A percentile compares a stretch with the other conserved stretches of the same genome.
phyloP scores from a whole-genome alignment of 1,284 basidiomycete genomes.

The Naganishia sp. region DNA sequence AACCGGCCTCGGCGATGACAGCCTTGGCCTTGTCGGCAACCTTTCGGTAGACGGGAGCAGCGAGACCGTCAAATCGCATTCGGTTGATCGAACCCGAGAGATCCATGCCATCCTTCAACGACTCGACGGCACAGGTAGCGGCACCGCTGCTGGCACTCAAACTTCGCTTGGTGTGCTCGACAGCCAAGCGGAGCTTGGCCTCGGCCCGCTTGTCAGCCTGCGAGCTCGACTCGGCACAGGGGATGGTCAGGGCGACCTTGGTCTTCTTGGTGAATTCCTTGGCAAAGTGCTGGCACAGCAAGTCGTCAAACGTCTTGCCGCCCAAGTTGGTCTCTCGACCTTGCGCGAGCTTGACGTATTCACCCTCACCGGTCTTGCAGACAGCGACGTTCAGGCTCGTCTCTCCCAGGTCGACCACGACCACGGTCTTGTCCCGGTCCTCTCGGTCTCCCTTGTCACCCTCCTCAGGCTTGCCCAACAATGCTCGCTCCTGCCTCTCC shows the following conservation, averaged over 20 bases:
- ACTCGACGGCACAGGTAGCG: constrained; percentile 88
- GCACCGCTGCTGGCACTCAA: constrained; percentile 82
- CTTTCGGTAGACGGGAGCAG: constrained; percentile 69
- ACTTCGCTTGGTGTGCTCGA: constrained; percentile 94
- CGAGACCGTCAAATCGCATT: constrained; percentile 88
- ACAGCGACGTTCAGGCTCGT: constrained; percentile 59
- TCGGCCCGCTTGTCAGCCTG: constrained; percentile 77
- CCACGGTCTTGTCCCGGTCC: constrained; percentile 59
- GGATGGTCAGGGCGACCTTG: constrained; percentile 69
- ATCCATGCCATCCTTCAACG: constrained; percentile 90
- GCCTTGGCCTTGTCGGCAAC: constrained; percentile 66
- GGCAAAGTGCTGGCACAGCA: constrained; percentile 84
- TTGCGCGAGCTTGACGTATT: constrained; percentile 59
- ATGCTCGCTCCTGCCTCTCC: constrained; percentile 51
- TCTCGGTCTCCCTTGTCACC: constrained; percentile 55
- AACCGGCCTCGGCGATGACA: constrained; percentile 63
- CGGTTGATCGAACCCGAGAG: constrained; percentile 91
- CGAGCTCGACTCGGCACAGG: constrained; percentile 60
- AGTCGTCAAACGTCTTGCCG: constrained; percentile 58
- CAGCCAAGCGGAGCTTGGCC: constrained; percentile 86
- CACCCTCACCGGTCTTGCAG: constrained; percentile 58
- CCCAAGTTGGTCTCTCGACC: constrained; percentile 58
- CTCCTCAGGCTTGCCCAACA: constrained; percentile 50
- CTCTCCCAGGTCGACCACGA: constrained; percentile 63
- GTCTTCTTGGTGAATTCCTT: constrained; percentile 98